Percentiles rank a stretch among this genome's conserved stretches.
Conservation (phyloP, 2,329 filamentous ascomycete species). For the Exophiala sp. region DNA sequence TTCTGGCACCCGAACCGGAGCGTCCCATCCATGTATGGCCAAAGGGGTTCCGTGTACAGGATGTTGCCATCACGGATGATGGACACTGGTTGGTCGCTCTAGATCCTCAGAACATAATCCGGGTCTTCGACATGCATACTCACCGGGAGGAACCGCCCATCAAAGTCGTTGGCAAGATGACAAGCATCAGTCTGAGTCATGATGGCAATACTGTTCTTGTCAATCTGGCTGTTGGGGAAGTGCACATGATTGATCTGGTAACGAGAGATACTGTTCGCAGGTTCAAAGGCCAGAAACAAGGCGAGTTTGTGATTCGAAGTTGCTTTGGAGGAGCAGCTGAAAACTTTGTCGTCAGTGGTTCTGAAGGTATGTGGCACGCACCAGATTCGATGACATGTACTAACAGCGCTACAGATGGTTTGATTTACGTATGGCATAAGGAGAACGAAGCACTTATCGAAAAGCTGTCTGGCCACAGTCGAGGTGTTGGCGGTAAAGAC, state of each 20-base stretch:
- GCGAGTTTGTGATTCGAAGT: constrained; percentile 74
- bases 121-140: constrained; percentile 78
- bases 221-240: constrained; percentile 72
- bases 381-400: constrained; percentile 25
- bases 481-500: constrained; percentile 44
- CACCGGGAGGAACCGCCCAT: constrained; percentile 73
- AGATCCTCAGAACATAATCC: constrained; percentile 65
- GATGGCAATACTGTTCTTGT: constrained; percentile 81
- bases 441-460: constrained; percentile 73
- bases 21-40: constrained; percentile 38
- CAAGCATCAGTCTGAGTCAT: constrained; percentile 74
- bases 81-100: constrained; percentile 77
- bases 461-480: constrained; percentile 68
- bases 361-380: constrained; percentile 63
- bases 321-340: constrained; percentile 86
- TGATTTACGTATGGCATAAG: constrained; percentile 88
- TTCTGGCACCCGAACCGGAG: constrained; percentile 32
- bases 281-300: constrained; percentile 73
- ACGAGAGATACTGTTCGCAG: constrained; percentile 68
- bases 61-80: constrained; percentile 77
- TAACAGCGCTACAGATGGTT: constrained; percentile 49
- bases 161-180: constrained; percentile 65
- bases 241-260: constrained; percentile 74
- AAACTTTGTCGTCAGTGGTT: constrained; percentile 87
- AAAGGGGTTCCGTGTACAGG: constrained; percentile 70